Evolutionary conservation across 2,329 filamentous ascomycete genomes (phyloP), one percentile per base, ranked within the genome.

Genomic region (Clonostachys rosea): DNA sequence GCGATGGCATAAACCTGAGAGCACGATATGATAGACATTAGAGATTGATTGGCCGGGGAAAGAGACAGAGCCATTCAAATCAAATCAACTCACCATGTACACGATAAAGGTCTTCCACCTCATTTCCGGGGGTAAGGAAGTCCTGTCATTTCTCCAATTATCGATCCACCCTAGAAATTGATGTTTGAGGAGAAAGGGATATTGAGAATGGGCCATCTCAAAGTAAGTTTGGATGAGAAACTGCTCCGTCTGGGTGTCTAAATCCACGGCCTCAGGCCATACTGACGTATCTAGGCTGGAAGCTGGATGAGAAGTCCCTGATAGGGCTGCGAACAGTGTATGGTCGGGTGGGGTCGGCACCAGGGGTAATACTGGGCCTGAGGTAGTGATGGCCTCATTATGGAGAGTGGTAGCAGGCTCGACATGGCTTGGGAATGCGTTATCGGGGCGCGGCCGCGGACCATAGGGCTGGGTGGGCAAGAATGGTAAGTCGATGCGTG

Each of bases 201-300:
- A 49, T 30, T 49, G 47, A 17, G 40, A 46, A 46, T 49, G 47
- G 10, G 47, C 47, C 43, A 46, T 46, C n/a, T 46, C 40, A 17
- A 46, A 46, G 30, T 49, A 49, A 5, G 47, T 48, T 39, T 48
- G 43, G 18, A 42, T 42, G 9, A 48, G 43, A n/a, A 48, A 48
- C 17, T 34, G 43, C 37, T 48, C 47, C 18, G 36, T 40, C 33
- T 39, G 14, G 14, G 12, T 11, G 10, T 48, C 43, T 17, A 33
- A 11, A 33, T 45, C 24, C 10, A 18, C 14, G 7, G 10, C 24
- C 9, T 30, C 24, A 30, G 24, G 24, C 24, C 24, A 30, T 10
- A 30, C 24, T 1, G 24, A 30, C 3, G 24, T 4, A 30, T 30
- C 24, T 30, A 30, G 24, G 9, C 24, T 30, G 9, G 24, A 30